Evolutionary conservation across 371 early-diverging fungal genomes (phyloP).

Genomic region (Mucor plumbeus): DNA sequence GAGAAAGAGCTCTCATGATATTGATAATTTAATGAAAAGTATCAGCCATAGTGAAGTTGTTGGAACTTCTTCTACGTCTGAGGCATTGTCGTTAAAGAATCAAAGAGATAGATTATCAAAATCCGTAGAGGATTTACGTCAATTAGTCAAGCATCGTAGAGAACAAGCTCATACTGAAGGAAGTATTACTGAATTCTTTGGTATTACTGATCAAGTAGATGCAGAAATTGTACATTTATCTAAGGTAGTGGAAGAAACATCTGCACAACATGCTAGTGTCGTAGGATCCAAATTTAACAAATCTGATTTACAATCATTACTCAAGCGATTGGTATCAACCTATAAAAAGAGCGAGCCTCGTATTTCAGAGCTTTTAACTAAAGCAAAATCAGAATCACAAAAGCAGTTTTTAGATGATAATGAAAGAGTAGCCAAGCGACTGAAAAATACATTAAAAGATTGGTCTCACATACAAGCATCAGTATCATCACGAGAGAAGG

Average conservation of each 20-base stretch:
- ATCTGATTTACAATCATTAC: conserved; percentile 53
- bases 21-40: conserved; percentile 33
- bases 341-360: conserved; percentile 40
- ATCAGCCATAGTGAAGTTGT: conserved; percentile 13
- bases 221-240: conserved; percentile 37
- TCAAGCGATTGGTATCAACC: conserved; percentile 40
- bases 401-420: conserved; percentile 52
- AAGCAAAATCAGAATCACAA: conserved; percentile 44
- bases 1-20: conserved; percentile 33
- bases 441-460: conserved; percentile 50
- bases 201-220: conserved; percentile 51
- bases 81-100: conserved; percentile 31
- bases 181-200: conserved; percentile 49
- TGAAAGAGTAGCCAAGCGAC: conserved; percentile 52
- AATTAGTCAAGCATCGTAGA: conserved; percentile 39
- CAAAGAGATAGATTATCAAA: conserved; percentile 39
- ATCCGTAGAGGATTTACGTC: conserved; percentile 41
- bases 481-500: conserved; percentile 38
- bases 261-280: conserved; percentile 42
- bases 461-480: conserved; percentile 45
- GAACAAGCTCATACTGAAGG: conserved; percentile 50
- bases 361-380: conserved; percentile 28
- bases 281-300: conserved; percentile 46
- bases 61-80: conserved; percentile 29
- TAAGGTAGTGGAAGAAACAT: conserved; percentile 37